Base-by-base conservation (phyloP, 305 asterid species). In the Fraxinus sp. region DNA sequence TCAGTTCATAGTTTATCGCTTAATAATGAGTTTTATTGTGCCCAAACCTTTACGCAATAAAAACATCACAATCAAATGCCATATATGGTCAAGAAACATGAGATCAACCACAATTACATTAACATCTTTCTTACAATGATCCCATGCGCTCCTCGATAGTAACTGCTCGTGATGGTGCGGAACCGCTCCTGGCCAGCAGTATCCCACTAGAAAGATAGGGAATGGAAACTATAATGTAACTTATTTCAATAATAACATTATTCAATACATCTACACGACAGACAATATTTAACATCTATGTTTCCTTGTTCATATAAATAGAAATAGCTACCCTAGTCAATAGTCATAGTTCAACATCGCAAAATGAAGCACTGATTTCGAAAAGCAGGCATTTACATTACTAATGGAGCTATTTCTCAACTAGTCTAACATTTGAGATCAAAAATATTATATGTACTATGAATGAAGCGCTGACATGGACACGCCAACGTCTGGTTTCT, bases 171-270 rank as follows among this genome's bases (percentile, higher is more conserved):
- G 89, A 95, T 95, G 52, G 98, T 95, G 85, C 98, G 90, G 84
- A 95, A 95, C 62, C 98, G 94, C 86, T 95, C 98, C 92, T 95
- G 98, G 78, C 98, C 98, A 81, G 98, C 98, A 44, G 98, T 95
- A 87, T 95, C 98, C 98, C 98, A 95, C 98, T 95, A 87, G 64
- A 81, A 83, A 83, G 74, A 85, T 70, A 91, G 35, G 14, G n/a
- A 70, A 82, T 32, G 70, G 35, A 66, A 70, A 30, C 1, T 20
- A 75, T 70, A 49, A 72, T 26, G 81, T 77, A 75, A 80, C 81
- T 76, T 28, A 36, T 14, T 66, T 20, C 46, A 78, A 70, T 7
- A 26, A 13, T 22, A 66, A 76, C 35, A 74, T 77, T 70, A 66
- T 32, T 55, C 66, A 16, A 77, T 44, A 39, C 75, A 78, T 41